Conservation (phyloP, 805 yeast species). For the Millerozyma miso region DNA sequence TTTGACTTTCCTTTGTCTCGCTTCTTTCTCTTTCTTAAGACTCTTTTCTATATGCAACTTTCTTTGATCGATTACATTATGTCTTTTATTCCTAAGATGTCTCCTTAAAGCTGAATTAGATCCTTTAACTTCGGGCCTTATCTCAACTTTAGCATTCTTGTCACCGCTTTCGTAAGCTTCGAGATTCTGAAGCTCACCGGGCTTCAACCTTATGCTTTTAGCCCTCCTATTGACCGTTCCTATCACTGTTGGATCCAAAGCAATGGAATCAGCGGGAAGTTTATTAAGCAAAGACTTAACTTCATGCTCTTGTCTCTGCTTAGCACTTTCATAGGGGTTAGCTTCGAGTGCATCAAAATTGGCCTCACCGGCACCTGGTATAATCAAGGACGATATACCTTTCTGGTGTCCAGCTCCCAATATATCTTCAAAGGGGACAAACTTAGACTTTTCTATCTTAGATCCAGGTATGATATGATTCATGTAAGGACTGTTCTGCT, state of each 20-base stretch:
- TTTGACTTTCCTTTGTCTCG: slow-evolving; percentile 51
- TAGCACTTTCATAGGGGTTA: slow-evolving; percentile 87
- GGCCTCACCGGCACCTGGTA: slow-evolving; percentile 98
- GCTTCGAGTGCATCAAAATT: slow-evolving; percentile 90
- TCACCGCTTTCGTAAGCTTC: slow-evolving; percentile 24
- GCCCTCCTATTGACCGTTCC: slow-evolving; percentile 81
- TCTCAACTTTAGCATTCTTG: slow-evolving; percentile 48
- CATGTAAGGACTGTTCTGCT: slow-evolving; percentile 87
- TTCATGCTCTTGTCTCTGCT: slow-evolving; percentile 91
- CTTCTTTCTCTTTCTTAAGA: slow-evolving; percentile 66
- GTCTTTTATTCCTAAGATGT: slow-evolving; percentile 75
- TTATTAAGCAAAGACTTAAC: slow-evolving; percentile 83
- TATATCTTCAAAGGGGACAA: slow-evolving; percentile 96
- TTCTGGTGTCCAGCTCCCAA: slow-evolving; percentile 79
- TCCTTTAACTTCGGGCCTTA: slow-evolving; percentile 68
- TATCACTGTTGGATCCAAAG: slow-evolving; percentile 82
- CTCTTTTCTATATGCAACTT: slow-evolving; percentile 72
- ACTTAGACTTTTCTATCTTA: slow-evolving; percentile 59
- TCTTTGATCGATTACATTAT: slow-evolving; percentile 83
- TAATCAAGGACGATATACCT: slow-evolving; percentile 79
- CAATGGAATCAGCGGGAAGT: slow-evolving; percentile 86
- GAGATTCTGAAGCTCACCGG: slow-evolving; percentile 50
- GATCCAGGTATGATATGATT: slow-evolving; percentile 80
- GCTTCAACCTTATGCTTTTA: slow-evolving; percentile 56
- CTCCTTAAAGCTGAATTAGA: slow-evolving; percentile 82